Conservation (phyloP, 352 stramenopile species). For the Pythium apleroticum region DNA sequence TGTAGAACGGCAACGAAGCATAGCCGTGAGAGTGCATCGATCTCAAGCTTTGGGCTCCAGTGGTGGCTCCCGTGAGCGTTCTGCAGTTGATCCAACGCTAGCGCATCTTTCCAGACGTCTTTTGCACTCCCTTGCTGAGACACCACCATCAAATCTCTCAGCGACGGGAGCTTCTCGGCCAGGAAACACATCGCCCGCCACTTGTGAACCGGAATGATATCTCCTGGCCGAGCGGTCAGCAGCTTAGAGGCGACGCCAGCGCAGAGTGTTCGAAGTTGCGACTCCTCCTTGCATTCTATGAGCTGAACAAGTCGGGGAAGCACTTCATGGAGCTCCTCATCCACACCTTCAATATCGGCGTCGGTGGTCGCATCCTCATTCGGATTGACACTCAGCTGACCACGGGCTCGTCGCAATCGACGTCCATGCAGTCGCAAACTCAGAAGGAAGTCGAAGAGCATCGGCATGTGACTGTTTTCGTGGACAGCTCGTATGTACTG, state of each 20-base stretch:
- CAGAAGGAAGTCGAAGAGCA: slow-evolving; percentile 22
- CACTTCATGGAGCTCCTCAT: slow-evolving; percentile 5
- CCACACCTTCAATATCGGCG: not conserved
- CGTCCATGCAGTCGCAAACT: slow-evolving; percentile 10
- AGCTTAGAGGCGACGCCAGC: slow-evolving; percentile 25
- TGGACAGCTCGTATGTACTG: slow-evolving; percentile 1
- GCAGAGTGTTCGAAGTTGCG: slow-evolving; percentile 17
- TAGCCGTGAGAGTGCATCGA: slow-evolving; percentile 8
- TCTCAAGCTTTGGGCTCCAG: slow-evolving; percentile 14
- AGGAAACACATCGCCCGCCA: slow-evolving; percentile 32
- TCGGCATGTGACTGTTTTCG: not conserved
- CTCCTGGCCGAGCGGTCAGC: slow-evolving; percentile 13
- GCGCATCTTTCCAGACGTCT: slow-evolving; percentile 15
- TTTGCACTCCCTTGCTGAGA: slow-evolving; percentile 5
- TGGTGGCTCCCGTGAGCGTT: not conserved
- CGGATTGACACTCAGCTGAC: not conserved
- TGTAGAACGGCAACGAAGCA: slow-evolving; percentile 20
- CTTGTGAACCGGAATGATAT: slow-evolving; percentile 21
- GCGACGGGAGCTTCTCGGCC: slow-evolving; percentile 14
- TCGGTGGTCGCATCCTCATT: not conserved
- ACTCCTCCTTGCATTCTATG: slow-evolving; percentile 23
- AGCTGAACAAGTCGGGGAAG: slow-evolving; percentile 21
- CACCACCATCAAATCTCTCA: slow-evolving; percentile 16
- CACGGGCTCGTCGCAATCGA: not conserved
- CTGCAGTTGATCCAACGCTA: slow-evolving; percentile 19